These are phyloP conservation scores for Brassica balearica DNA, from an alignment of 441 rosid genomes.

Conservation along the genomic window DNA sequence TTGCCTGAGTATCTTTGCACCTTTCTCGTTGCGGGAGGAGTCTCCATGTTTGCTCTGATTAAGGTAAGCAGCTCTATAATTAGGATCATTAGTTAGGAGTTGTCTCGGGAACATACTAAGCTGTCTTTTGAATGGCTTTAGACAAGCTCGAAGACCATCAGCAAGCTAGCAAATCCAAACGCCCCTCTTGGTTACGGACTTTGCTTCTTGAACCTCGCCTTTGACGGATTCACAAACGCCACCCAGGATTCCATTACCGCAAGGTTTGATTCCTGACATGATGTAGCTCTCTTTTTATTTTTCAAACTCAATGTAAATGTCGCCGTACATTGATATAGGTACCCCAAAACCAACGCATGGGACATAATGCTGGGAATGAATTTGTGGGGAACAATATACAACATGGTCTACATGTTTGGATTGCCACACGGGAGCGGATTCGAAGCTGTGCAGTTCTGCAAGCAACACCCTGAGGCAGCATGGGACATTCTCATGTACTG, in stretches of 20 bases:
- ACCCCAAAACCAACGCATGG: slow-evolving; percentile 93
- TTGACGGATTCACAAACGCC: slow-evolving; percentile 98
- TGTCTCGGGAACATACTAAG: slow-evolving; percentile 17
- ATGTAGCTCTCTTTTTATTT: background rate
- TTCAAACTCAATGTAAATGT: background rate
- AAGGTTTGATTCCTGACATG: slow-evolving; percentile 53
- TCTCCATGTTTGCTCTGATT: slow-evolving; percentile 82
- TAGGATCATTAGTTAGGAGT: background rate
- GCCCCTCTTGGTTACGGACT: slow-evolving; percentile 96
- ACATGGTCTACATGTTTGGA: slow-evolving; percentile 89
- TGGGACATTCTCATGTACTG: slow-evolving; percentile 91
- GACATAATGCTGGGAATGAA: slow-evolving; percentile 99
- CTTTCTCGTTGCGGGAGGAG: slow-evolving; percentile 97
- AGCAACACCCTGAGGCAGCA: slow-evolving; percentile 89
- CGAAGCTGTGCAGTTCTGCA: slow-evolving; percentile 82
- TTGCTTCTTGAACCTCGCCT: slow-evolving; percentile 90
- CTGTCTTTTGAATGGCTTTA: slow-evolving; percentile 40
- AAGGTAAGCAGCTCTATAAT: slow-evolving; percentile 57
- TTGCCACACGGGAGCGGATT: slow-evolving; percentile 81
- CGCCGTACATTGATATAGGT: slow-evolving; percentile 51
- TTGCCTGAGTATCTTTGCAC: slow-evolving; percentile 90
- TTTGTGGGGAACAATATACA: slow-evolving; percentile 95
- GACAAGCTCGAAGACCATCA: slow-evolving; percentile 95
- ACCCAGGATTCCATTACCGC: slow-evolving; percentile 90
- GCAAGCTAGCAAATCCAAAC: slow-evolving; percentile 93